These are phyloP conservation scores for Citrus maxima DNA, from an alignment of 345 rosid species.

Conservation along the genomic window DNA sequence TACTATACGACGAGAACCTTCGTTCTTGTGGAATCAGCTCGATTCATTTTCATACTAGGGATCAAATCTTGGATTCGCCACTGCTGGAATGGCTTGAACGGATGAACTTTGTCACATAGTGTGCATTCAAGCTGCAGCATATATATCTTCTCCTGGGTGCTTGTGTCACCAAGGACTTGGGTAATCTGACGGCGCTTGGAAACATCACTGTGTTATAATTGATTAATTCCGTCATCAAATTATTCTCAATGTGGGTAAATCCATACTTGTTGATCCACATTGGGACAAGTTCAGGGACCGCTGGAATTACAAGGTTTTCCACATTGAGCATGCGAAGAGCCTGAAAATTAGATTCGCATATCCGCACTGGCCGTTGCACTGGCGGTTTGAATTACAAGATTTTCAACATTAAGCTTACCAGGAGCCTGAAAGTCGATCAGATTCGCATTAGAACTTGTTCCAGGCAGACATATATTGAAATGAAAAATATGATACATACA, in stretches of 20 bases:
- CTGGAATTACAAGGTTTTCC: conserved; percentile 29
- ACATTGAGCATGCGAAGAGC: conserved; percentile 5
- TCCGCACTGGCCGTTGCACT: too few species aligned
- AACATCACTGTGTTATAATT: conserved; percentile 12
- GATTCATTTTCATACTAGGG: too few species aligned
- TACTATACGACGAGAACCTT: too few species aligned
- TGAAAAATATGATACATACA: neutral
- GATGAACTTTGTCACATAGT: neutral
- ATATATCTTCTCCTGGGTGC: neutral
- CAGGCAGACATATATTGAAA: neutral
- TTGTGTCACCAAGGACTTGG: conserved; percentile 3
- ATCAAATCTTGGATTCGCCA: too few species aligned
- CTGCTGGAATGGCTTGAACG: too few species aligned
- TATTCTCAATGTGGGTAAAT: neutral
- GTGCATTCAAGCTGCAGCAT: neutral
- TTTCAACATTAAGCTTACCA: conserved; percentile 4
- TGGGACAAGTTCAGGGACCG: neutral
- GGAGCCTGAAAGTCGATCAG: conserved; percentile 17
- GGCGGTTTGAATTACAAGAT: neutral
- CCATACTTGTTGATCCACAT: conserved; percentile 21
- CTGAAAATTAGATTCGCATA: conserved; percentile 18
- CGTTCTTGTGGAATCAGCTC: too few species aligned
- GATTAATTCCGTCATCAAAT: neutral
- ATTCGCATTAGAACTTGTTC: neutral
- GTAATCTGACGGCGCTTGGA: conserved; percentile 10